These are phyloP conservation scores for Debaryomycetaceae sp. DNA, from an alignment of 1,139 yeast genomes.

Conservation along the genomic window DNA sequence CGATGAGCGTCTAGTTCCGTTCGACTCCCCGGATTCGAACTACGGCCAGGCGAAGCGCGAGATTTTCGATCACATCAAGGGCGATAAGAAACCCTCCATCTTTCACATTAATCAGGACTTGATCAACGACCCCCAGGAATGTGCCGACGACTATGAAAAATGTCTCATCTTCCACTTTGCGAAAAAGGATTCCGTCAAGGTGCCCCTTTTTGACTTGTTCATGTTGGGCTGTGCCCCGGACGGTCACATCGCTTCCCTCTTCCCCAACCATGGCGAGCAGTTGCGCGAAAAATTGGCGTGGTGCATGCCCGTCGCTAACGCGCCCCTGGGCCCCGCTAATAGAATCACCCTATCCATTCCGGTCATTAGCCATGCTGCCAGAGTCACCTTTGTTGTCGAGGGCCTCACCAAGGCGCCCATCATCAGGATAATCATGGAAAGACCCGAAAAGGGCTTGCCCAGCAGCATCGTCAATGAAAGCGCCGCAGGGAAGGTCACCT, in stretches of 20 bases:
- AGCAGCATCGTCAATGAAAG: slow-evolving; percentile 90
- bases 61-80: slow-evolving; percentile 57
- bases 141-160: slow-evolving; percentile 89
- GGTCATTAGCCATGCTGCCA: slow-evolving; percentile 86
- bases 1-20: slow-evolving; percentile 64
- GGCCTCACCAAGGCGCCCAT: slow-evolving; percentile 94
- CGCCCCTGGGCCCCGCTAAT: slow-evolving; percentile 81
- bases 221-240: slow-evolving; percentile 97
- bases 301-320: slow-evolving; percentile 89
- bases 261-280: slow-evolving; percentile 80
- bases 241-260: slow-evolving; percentile 92
- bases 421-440: slow-evolving; percentile 85
- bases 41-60: slow-evolving; percentile 82
- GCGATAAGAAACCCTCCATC: slow-evolving; percentile 52
- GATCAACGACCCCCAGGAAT: slow-evolving; percentile 80
- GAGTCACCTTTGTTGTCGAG: slow-evolving; percentile 90
- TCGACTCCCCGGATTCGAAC: slow-evolving; percentile 66
- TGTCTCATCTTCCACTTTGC: slow-evolving; percentile 81
- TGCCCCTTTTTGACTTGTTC: slow-evolving; percentile 87
- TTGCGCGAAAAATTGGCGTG: slow-evolving; percentile 88
- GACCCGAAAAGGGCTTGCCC: slow-evolving; percentile 95
- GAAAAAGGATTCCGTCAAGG: slow-evolving; percentile 88
- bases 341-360: slow-evolving; percentile 92
- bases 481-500: slow-evolving; percentile 91
- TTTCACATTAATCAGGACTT: slow-evolving; percentile 74